A percentile compares a stretch with the other conserved stretches of the same genome.
These are phyloP conservation scores for Cutaneotrichosporon mucoides DNA, from an alignment of 1,284 basidiomycete species.

Conservation along the genomic window DNA sequence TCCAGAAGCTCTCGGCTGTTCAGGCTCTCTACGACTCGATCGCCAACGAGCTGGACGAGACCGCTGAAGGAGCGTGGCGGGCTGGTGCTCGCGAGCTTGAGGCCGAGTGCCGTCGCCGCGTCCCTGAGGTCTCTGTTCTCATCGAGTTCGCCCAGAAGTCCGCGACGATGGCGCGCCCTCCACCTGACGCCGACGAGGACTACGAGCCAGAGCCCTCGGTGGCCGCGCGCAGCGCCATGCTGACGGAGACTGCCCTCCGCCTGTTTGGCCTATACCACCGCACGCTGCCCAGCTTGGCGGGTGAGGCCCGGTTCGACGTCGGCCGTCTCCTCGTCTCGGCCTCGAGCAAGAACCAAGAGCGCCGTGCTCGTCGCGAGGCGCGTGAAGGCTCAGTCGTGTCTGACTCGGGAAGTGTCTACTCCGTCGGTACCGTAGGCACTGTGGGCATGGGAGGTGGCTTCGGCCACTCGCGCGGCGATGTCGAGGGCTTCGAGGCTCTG, in stretches of 20 bases:
- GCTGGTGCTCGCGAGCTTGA: slow-evolving; percentile 62
- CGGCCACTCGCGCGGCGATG: slow-evolving; percentile 47
- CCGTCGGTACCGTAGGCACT: slow-evolving; percentile 43
- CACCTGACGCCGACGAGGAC: slow-evolving; percentile 34
- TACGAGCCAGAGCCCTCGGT: slow-evolving; percentile 42
- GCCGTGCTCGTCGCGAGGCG: slow-evolving; percentile 38
- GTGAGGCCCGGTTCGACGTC: slow-evolving; percentile 77
- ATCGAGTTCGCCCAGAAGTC: slow-evolving; percentile 67
- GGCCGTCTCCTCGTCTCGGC: slow-evolving; percentile 68
- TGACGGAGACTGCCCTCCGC: slow-evolving; percentile 72
- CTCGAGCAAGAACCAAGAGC: slow-evolving; percentile 46
- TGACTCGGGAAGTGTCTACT: slow-evolving; percentile 44
- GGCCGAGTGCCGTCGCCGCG: slow-evolving; percentile 66
- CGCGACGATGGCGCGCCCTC: slow-evolving; percentile 39
- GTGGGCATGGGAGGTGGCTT: slow-evolving; percentile 51
- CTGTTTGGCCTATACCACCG: slow-evolving; percentile 79
- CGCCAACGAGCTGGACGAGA: slow-evolving; percentile 55
- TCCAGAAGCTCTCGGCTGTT: slow-evolving; percentile 65
- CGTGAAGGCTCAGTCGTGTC: slow-evolving; percentile 44
- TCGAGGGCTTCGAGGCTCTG: slow-evolving; percentile 58
- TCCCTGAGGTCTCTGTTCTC: slow-evolving; percentile 79
- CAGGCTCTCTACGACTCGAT: slow-evolving; percentile 55
- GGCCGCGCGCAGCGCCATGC: slow-evolving; percentile 53
- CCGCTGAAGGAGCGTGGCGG: slow-evolving; percentile 63
- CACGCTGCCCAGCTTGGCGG: slow-evolving; percentile 66